phyloP scores from a whole-genome alignment of 2,329 filamentous ascomycete genomes.

The Phyllosticta paracitricarpa region DNA sequence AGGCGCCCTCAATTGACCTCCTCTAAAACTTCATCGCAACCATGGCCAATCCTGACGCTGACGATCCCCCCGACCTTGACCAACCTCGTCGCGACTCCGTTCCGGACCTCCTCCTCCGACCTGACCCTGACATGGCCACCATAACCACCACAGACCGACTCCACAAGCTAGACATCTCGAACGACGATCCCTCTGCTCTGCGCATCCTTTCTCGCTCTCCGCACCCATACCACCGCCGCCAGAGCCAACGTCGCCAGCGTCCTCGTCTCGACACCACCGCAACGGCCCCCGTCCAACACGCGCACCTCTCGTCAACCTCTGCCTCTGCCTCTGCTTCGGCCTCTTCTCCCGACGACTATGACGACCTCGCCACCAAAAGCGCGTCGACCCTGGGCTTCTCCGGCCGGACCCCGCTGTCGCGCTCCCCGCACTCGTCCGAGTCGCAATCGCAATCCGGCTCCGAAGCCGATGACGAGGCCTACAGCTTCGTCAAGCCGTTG shows the following conservation, averaged over 20 bases:
- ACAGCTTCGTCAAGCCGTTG: constrained; percentile 63
- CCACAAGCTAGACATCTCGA: background rate
- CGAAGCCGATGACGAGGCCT: constrained; percentile 87
- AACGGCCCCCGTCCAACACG: background rate
- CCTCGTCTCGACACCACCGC: background rate
- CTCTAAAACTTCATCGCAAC: background rate
- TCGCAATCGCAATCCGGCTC: constrained; percentile 72
- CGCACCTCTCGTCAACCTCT: background rate
- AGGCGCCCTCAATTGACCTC: background rate
- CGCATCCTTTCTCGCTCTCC: constrained; percentile 28
- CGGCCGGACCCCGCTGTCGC: background rate
- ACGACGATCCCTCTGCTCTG: constrained; percentile 13
- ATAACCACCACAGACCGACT: background rate
- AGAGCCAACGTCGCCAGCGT: background rate
- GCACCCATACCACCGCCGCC: constrained; percentile 27
- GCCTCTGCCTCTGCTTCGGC: background rate
- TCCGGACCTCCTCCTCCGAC: background rate
- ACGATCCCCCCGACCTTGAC: constrained; percentile 4
- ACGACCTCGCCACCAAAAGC: background rate
- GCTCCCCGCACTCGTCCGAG: background rate
- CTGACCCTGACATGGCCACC: background rate
- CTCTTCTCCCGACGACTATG: background rate
- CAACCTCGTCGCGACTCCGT: background rate
- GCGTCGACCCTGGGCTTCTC: background rate
- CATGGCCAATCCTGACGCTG: constrained; percentile 2